phyloP scores from a whole-genome alignment of 345 rosid genomes.

The Eucalyptus regnans region DNA sequence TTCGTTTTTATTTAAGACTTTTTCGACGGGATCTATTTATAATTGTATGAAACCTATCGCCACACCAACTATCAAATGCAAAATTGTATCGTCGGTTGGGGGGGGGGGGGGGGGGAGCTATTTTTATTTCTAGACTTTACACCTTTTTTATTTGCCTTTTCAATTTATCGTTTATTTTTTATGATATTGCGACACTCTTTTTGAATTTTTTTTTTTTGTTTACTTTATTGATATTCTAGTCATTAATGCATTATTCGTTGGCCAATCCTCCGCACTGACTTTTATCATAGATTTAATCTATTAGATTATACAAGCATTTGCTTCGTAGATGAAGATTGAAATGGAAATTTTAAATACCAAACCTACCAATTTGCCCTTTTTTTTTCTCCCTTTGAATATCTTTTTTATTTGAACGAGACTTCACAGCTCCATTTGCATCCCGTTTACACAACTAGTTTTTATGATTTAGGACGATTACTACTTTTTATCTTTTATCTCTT shows the following conservation, averaged over 20 bases:
- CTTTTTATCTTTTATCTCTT: neutral
- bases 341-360: neutral
- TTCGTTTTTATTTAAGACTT: no score
- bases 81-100: neutral
- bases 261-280: fast-evolving
- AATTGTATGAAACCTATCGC: no score
- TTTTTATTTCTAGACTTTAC: neutral
- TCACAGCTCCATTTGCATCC: neutral
- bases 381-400: neutral
- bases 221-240: no score
- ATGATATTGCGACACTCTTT: fast-evolving
- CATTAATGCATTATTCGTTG: neutral
- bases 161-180: no score
- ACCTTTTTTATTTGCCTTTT: neutral
- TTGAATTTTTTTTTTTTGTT: no score
- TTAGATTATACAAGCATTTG: neutral
- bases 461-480: neutral
- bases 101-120: neutral
- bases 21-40: neutral
- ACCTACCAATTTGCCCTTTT: neutral
- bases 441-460: neutral
- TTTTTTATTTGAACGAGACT: neutral
- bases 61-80: no score
- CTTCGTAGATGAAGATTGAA: neutral
- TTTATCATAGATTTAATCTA: neutral